These are phyloP conservation scores for Fraxinus velutina DNA, from an alignment of 305 asterid species.

Conservation along the genomic window DNA sequence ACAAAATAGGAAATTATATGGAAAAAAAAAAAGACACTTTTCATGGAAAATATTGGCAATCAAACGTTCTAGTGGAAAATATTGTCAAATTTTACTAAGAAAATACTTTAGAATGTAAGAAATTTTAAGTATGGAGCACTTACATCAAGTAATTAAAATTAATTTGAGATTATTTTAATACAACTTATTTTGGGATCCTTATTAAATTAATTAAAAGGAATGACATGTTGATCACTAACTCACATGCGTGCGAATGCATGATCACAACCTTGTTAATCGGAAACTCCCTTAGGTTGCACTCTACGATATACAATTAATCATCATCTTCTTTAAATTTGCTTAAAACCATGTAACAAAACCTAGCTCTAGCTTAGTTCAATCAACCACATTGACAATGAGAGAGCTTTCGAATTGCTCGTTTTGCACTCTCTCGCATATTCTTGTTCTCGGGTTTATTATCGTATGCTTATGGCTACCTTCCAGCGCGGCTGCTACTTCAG, in stretches of 20 bases:
- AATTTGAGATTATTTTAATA: no score
- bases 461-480: conserved; percentile 15
- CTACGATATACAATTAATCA: conserved; percentile 13
- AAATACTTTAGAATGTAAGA: neutral
- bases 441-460: conserved; percentile 9
- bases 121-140: no score
- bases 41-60: no score
- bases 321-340: conserved; percentile 21
- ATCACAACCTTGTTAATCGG: neutral
- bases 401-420: conserved; percentile 3
- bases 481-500: conserved; percentile 12
- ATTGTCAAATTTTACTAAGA: neutral
- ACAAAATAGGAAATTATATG: no score
- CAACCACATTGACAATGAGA: conserved; percentile 24
- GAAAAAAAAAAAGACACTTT: no score
- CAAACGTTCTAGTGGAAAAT: neutral
- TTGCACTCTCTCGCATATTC: neutral
- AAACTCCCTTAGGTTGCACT: conserved; percentile 19
- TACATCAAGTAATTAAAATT: no score
- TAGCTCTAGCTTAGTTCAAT: neutral
- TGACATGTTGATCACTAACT: neutral
- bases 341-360: conserved; percentile 1
- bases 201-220: neutral
- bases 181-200: neutral
- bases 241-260: conserved; percentile 25